Percentiles rank a stretch among this genome's conserved stretches.
Conservation (phyloP, 148 eudicot genomes). For the Rhododendron henanense region DNA sequence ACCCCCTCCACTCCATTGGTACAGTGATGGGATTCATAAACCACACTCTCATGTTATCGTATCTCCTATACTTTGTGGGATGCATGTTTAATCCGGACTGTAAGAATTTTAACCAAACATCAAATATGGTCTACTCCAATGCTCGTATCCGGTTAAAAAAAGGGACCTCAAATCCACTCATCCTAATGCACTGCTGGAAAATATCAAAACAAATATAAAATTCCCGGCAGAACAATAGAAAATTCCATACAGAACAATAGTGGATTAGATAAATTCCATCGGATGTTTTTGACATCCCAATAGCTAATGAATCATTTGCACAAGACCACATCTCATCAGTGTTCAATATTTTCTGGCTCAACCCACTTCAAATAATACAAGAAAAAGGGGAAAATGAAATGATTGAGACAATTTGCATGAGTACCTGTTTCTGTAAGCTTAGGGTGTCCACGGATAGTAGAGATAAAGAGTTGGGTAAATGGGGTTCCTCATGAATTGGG, state of each 20-base stretch:
- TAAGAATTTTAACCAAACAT: not conserved
- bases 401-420: not conserved
- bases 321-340: not conserved
- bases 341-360: not conserved
- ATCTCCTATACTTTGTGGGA: not conserved
- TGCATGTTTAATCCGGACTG: not conserved
- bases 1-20: not conserved
- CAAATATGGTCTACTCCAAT: not conserved
- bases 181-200: not conserved
- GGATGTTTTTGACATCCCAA: too few species aligned
- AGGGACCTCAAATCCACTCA: not conserved
- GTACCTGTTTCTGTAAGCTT: slow-evolving; percentile 58
- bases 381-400: not conserved
- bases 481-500: slow-evolving; percentile 41
- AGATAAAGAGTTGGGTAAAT: slow-evolving; percentile 30
- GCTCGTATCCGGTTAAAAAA: not conserved
- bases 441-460: slow-evolving; percentile 49
- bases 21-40: not conserved
- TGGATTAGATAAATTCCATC: not conserved
- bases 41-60: not conserved
- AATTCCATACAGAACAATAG: not conserved
- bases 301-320: not conserved
- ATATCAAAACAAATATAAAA: too few species aligned
- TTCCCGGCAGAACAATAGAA: not conserved
- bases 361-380: slow-evolving; percentile 6